A percentile compares a stretch with the other conserved stretches of the same genome.
Evolutionary conservation across 129 eudicot species (phyloP).

Genomic region (Flaveria ramosissima): DNA sequence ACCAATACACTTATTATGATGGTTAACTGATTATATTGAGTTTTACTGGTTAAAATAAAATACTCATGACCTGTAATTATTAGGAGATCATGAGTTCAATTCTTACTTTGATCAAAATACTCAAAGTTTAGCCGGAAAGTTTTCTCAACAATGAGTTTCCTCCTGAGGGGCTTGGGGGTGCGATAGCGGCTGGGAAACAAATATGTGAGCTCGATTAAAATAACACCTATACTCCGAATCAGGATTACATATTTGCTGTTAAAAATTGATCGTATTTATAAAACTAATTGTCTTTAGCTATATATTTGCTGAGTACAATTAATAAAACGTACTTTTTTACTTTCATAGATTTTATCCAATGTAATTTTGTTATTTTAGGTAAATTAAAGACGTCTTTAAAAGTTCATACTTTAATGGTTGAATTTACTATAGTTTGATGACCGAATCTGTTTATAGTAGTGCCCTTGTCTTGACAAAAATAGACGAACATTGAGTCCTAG

Average conservation of each 20-base stretch:
- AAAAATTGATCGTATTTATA: background rate
- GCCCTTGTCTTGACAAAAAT: background rate
- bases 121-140: too few species aligned
- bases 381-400: background rate
- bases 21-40: background rate
- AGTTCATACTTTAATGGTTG: background rate
- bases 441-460: background rate
- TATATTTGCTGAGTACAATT: background rate
- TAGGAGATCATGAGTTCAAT: too few species aligned
- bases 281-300: background rate
- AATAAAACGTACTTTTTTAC: background rate
- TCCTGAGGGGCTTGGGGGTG: too few species aligned
- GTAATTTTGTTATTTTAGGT: background rate
- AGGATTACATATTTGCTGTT: too few species aligned
- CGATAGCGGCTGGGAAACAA: too few species aligned
- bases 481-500: background rate
- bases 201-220: too few species aligned
- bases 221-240: too few species aligned
- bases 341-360: background rate
- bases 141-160: too few species aligned
- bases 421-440: background rate
- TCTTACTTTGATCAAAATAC: too few species aligned
- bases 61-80: too few species aligned
- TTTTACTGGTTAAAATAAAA: too few species aligned
- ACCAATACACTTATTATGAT: constrained; percentile 7